Evolutionary conservation across 768 basidiomycete species (phyloP).

Genomic region (Boletellus ananiceps): DNA sequence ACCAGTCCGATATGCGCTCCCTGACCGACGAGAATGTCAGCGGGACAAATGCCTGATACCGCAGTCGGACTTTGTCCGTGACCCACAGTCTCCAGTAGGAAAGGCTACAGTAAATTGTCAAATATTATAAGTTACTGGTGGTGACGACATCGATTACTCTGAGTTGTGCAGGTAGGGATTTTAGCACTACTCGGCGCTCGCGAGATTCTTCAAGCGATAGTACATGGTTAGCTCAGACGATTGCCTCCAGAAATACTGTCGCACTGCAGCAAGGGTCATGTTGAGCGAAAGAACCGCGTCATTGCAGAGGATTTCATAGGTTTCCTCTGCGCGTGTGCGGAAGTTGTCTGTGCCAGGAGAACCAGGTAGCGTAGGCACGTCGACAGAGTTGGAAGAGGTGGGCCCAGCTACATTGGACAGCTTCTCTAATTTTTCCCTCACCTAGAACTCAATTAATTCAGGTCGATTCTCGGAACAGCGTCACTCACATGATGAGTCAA

Average conservation of each 20-base stretch:
- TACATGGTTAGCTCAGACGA: slow-evolving; percentile 68
- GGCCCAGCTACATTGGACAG: slow-evolving; percentile 35
- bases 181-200: slow-evolving; percentile 2
- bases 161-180: not conserved
- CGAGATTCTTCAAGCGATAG: slow-evolving; percentile 51
- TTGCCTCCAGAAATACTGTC: slow-evolving; percentile 87
- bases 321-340: slow-evolving; percentile 51
- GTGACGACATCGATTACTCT: not conserved
- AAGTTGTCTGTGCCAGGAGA: slow-evolving; percentile 21
- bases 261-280: slow-evolving; percentile 87
- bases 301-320: slow-evolving; percentile 86
- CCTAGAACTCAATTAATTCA: slow-evolving; percentile 38
- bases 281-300: slow-evolving; percentile 75
- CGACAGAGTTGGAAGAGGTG: slow-evolving; percentile 32
- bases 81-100: not conserved
- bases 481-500: slow-evolving; percentile 70
- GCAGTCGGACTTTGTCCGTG: no score
- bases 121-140: slow-evolving; percentile 21
- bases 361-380: slow-evolving; percentile 32
- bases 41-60: no score
- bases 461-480: not conserved
- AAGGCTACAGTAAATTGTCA: slow-evolving; percentile 7
- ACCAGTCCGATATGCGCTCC: no score
- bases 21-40: no score
- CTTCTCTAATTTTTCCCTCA: slow-evolving; percentile 78